Percentiles rank a stretch among this genome's conserved stretches.
These are phyloP conservation scores for Kregervanrija delftensis DNA, from an alignment of 805 yeast genomes.

Conservation along the genomic window DNA sequence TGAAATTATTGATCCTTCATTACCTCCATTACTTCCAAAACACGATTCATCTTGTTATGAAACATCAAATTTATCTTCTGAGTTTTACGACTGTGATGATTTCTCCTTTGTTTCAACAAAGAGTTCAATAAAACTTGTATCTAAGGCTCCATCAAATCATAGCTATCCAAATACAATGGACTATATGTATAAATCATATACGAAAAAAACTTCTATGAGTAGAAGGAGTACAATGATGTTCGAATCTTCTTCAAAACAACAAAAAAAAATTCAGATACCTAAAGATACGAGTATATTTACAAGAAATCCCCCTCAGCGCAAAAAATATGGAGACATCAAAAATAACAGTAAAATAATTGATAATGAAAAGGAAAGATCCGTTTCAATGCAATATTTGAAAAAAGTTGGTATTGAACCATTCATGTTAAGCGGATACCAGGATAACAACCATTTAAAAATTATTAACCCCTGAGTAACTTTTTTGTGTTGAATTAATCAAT, in stretches of 20 bases:
- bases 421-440: constrained; percentile 25
- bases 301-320: constrained; percentile 15
- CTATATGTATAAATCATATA: too few relatives aligned
- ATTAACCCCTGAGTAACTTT: constrained; percentile 8
- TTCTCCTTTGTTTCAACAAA: too few relatives aligned
- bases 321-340: constrained; percentile 9
- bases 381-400: constrained; percentile 18
- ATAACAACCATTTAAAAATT: constrained; percentile 13
- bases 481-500: neutral
- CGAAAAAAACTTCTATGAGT: neutral
- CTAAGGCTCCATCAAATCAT: too few relatives aligned
- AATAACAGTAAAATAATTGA: neutral
- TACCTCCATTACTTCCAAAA: constrained; percentile 5
- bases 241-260: neutral
- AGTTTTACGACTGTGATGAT: too few relatives aligned
- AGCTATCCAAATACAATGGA: too few relatives aligned
- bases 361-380: constrained; percentile 10
- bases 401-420: constrained; percentile 22
- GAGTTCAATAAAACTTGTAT: too few relatives aligned
- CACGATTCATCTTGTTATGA: neutral
- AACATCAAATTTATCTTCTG: too few relatives aligned
- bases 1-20: constrained; percentile 4
- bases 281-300: constrained; percentile 21
- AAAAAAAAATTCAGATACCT: constrained; percentile 10
- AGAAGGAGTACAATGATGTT: neutral